Evolutionary conservation across 2,329 filamentous ascomycete species (phyloP).

Genomic region (Sarocladiaceae sp.): DNA sequence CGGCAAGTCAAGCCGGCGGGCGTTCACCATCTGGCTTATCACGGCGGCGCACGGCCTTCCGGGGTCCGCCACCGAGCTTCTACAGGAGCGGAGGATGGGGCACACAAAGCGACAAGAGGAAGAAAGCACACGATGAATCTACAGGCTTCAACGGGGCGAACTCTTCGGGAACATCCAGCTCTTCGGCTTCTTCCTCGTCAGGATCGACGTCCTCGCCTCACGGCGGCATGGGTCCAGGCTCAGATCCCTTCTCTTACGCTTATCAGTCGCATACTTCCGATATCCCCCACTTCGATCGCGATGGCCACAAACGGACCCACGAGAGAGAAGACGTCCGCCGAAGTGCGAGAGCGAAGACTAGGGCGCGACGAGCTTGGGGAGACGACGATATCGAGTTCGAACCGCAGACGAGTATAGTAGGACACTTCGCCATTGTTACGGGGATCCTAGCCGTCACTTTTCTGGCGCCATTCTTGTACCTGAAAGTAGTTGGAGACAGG

Average conservation of each 20-base stretch:
- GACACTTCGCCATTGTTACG: conserved; percentile 46
- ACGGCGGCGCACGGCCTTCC: conserved; percentile 69
- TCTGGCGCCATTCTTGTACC: conserved; percentile 37
- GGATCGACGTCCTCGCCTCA: conserved; percentile 11
- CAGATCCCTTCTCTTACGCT: conserved; percentile 36
- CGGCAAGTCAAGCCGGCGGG: conserved; percentile 63
- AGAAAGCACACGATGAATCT: conserved; percentile 44
- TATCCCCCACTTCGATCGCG: conserved; percentile 75
- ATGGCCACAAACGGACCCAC: conserved; percentile 70
- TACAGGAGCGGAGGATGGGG: conserved; percentile 81
- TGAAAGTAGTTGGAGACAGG: conserved; percentile 31
- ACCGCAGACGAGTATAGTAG: conserved; percentile 36
- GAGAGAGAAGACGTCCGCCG: conserved; percentile 52
- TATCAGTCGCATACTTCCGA: conserved; percentile 47
- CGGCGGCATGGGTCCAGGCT: conserved; percentile 57
- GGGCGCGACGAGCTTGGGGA: conserved; percentile 33
- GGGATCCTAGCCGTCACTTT: conserved; percentile 43
- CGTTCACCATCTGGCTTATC: conserved; percentile 79
- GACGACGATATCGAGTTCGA: conserved; percentile 32
- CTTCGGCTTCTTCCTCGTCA: conserved; percentile 4
- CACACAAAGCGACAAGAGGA: conserved; percentile 53
- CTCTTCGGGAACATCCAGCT: neutral
- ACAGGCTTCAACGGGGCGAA: conserved; percentile 22
- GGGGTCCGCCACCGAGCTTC: conserved; percentile 85
- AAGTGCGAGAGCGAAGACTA: conserved; percentile 19